Evolutionary conservation across 176 grass and related monocot genomes (phyloP), one percentile per base, ranked within the genome.

Genomic region (Carex kokanica): DNA sequence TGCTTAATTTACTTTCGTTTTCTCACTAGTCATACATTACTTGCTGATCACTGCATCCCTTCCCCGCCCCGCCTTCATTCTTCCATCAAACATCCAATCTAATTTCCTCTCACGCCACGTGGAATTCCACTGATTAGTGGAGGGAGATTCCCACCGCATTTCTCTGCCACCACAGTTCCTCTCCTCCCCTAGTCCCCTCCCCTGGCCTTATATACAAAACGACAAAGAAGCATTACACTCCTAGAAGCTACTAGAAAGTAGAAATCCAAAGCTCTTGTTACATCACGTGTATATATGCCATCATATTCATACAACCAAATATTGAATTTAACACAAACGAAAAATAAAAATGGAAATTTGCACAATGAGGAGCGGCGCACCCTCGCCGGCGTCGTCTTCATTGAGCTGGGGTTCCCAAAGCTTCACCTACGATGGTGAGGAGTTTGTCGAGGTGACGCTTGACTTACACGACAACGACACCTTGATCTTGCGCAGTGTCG

Each of bases 391-490:
- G n/a, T 60, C 80, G 13, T 53, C 80, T 0, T 21, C 60, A 14
- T 29, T 82, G 41, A 82, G 80, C 9, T 47, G 36, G 47, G 86
- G 67, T 5, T 91, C 87, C 2, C 83, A 83, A 84, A 79, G 84
- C 78, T 92, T 86, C 81, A 86, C 73, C 20, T 90, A 89, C 77
- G 92, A 90, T 18, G 90, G 88, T 2, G 95, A 98, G 83, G 87
- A 89, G 87, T 91, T 91, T 67, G 87, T 98, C 20, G 95, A 98
- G 92, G 90, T 98, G 45, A 98, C 95, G 41, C 88, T 98, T 14
- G 95, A 98, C 86, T 66, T 98, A 58, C 93, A 90, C 53, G 87
- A 91, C 71, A 92, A 98, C 61, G 92, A 92, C 86, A 94, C 86
- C 52, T 85, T 98, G 74, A 93, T 92, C 74, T 86, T 98, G 49